Evolutionary conservation across 139 green algal species (phyloP).

Genomic region (Tetradesmus obliquus): DNA sequence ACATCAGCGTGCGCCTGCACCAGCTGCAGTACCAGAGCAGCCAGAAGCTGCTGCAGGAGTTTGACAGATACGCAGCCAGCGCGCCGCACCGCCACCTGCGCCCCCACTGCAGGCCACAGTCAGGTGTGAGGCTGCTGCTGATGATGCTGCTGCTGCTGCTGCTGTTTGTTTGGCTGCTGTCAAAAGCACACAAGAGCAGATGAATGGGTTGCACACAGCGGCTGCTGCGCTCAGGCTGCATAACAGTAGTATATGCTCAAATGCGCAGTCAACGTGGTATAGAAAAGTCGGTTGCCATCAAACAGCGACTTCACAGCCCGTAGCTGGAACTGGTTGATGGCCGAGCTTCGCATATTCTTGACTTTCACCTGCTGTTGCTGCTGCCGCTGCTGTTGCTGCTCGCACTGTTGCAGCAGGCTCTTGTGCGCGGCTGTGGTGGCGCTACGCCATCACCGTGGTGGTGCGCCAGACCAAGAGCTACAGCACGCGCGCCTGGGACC

Average conservation of each 20-base stretch:
- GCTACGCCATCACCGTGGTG: conserved; percentile 76
- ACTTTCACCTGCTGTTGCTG: not conserved
- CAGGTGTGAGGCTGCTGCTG: not conserved
- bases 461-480: conserved; percentile 31
- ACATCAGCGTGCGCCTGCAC: conserved; percentile 61
- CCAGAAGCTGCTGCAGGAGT: conserved; percentile 76
- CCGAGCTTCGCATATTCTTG: not conserved
- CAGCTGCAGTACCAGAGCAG: conserved; percentile 79
- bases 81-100: conserved; percentile 71
- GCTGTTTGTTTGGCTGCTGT: not conserved
- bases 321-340: no score
- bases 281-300: no score
- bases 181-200: no score
- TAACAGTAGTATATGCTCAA: no score
- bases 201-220: no score
- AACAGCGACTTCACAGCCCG: no score
- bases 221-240: no score
- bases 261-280: no score
- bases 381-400: not conserved
- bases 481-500: conserved; percentile 23
- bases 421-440: conserved; percentile 81
- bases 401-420: conserved; percentile 40
- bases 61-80: conserved; percentile 72
- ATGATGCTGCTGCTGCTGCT: not conserved
- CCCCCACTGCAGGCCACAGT: conserved; percentile 49